These are phyloP conservation scores for Protomyces gravidus DNA, from an alignment of 1,139 yeast genomes.

Conservation along the genomic window DNA sequence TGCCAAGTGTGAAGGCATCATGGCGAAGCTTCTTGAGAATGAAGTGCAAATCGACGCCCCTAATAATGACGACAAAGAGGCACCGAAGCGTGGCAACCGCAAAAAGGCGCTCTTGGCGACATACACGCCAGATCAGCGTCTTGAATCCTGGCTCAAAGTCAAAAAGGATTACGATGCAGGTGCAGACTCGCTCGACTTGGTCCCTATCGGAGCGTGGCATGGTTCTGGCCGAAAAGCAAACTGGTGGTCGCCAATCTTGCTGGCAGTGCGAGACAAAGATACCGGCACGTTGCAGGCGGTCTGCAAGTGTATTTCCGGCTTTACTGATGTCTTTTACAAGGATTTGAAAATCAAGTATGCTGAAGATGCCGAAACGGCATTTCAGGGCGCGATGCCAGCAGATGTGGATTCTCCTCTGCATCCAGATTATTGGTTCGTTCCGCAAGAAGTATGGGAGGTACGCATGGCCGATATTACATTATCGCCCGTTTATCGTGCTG, in stretches of 20 bases:
- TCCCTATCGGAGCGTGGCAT: slow-evolving; percentile 37
- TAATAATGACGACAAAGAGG: neutral
- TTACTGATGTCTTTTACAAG: slow-evolving; percentile 35
- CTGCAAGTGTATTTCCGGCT: slow-evolving; percentile 37
- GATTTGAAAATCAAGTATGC: slow-evolving; percentile 33
- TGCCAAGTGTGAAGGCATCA: slow-evolving; percentile 89
- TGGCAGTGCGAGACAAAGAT: slow-evolving; percentile 36
- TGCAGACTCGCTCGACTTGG: slow-evolving; percentile 35
- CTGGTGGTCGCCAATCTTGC: slow-evolving; percentile 37
- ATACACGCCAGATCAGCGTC: slow-evolving; percentile 36
- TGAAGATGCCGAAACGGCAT: slow-evolving; percentile 22
- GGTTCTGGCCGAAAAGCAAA: slow-evolving; percentile 36
- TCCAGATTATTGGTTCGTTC: slow-evolving; percentile 79
- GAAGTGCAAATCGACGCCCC: slow-evolving; percentile 50
- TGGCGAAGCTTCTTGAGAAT: slow-evolving; percentile 88
- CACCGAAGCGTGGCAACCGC: slow-evolving; percentile 4
- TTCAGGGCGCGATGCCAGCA: slow-evolving; percentile 9
- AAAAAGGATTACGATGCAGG: slow-evolving; percentile 36
- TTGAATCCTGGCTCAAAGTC: slow-evolving; percentile 37
- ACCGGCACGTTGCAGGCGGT: slow-evolving; percentile 35
- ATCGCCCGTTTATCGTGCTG: slow-evolving; percentile 91
- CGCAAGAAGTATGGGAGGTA: slow-evolving; percentile 80
- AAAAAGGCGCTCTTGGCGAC: slow-evolving; percentile 33
- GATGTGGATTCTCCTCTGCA: slow-evolving; percentile 20
- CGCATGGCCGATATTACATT: slow-evolving; percentile 89